These are phyloP conservation scores for Peronospora destructor DNA, from an alignment of 352 stramenopile genomes.

Conservation along the genomic window DNA sequence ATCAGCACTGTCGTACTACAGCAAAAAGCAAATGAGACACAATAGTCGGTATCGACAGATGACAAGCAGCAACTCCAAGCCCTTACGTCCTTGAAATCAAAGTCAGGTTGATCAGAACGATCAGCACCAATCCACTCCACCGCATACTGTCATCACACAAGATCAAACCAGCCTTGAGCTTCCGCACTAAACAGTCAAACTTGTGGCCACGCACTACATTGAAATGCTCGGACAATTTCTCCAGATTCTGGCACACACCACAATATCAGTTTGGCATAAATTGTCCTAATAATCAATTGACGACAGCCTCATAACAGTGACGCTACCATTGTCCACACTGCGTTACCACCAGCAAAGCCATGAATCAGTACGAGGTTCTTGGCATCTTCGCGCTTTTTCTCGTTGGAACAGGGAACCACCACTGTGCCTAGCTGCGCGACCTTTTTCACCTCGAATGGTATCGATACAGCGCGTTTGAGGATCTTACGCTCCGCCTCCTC, in stretches of 20 bases:
- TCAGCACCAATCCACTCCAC: constrained; percentile 82
- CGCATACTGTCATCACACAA: constrained; percentile 45
- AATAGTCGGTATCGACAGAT: not conserved
- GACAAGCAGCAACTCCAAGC: not conserved
- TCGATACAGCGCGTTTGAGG: constrained; percentile 35
- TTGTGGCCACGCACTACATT: constrained; percentile 62
- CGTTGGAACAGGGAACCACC: constrained; percentile 65
- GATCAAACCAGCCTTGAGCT: not conserved
- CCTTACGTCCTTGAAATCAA: constrained; percentile 58
- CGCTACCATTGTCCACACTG: constrained; percentile 66
- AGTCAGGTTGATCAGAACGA: constrained; percentile 71
- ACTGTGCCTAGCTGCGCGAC: constrained; percentile 72
- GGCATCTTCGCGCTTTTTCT: constrained; percentile 37
- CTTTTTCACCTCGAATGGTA: constrained; percentile 72
- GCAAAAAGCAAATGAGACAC: not conserved
- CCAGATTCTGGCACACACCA: constrained; percentile 44
- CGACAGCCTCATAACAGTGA: not conserved
- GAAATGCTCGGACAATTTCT: constrained; percentile 66
- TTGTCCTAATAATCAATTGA: not conserved
- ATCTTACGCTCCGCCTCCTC: constrained; percentile 60
- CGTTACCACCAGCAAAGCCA: constrained; percentile 73
- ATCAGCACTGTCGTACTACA: constrained; percentile 71
- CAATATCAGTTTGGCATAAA: constrained; percentile 6
- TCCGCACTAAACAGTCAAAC: not conserved
- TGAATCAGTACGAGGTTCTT: constrained; percentile 79